phyloP scores from a whole-genome alignment of 208 protist species.

The Wallacemonas rigidus region DNA sequence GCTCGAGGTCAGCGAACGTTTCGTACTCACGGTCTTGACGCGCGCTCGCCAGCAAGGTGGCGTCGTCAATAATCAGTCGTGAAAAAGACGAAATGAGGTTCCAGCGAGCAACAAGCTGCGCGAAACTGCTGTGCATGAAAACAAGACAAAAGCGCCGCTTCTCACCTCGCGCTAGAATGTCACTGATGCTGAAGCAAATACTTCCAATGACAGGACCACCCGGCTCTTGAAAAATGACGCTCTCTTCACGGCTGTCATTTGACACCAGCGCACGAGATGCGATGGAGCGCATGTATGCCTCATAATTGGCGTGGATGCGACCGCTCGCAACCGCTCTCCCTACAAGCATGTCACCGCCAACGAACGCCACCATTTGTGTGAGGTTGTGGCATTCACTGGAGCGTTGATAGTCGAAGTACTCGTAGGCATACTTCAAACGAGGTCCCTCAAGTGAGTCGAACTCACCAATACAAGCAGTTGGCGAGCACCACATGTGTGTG shows the following conservation, averaged over 20 bases:
- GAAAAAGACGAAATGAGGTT: conserved; percentile 35
- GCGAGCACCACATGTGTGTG: conserved; percentile 30
- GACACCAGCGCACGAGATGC: conserved; percentile 66
- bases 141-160: conserved; percentile 75
- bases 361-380: conserved; percentile 28
- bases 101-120: conserved; percentile 59
- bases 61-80: conserved; percentile 46
- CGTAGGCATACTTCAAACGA: conserved; percentile 58
- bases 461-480: conserved; percentile 72
- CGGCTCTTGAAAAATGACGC: conserved; percentile 64
- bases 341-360: conserved; percentile 32
- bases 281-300: conserved; percentile 48
- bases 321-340: conserved; percentile 51
- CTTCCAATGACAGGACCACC: conserved; percentile 62
- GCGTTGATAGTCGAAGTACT: conserved; percentile 61
- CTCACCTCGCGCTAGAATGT: conserved; percentile 84
- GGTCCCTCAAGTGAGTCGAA: conserved; percentile 80
- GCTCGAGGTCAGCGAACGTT: conserved; percentile 58
- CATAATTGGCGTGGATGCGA: conserved; percentile 40
- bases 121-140: conserved; percentile 56
- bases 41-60: conserved; percentile 29
- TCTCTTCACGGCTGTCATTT: conserved; percentile 64
- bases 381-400: conserved; percentile 3
- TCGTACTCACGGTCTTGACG: conserved; percentile 64
- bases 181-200: conserved; percentile 71